These are phyloP conservation scores for Calendula officinalis DNA, from an alignment of 129 eudicot species.

Conservation along the genomic window DNA sequence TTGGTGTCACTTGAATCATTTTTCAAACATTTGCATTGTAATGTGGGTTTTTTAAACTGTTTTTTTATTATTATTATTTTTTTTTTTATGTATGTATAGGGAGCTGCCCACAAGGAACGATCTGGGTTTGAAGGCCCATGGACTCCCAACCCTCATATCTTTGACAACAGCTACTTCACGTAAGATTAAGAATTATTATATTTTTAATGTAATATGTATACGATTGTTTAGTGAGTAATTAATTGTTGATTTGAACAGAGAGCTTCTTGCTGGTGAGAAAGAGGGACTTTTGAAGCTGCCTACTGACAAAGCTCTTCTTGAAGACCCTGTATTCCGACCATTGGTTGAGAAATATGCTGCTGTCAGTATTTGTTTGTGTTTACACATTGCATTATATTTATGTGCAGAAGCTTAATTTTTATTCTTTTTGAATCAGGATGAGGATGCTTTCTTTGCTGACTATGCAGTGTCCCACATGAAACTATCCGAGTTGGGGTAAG, in stretches of 20 bases:
- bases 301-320: constrained; percentile 81
- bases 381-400: too few species aligned
- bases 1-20: constrained; percentile 12
- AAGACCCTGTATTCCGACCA: constrained; percentile 72
- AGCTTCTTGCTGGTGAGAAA: constrained; percentile 86
- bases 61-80: too few species aligned
- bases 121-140: constrained; percentile 96
- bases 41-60: not conserved
- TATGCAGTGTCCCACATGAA: constrained; percentile 78
- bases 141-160: constrained; percentile 80
- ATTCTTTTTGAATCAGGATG: constrained; percentile 41
- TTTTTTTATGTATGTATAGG: constrained; percentile 49
- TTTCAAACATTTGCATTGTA: not conserved
- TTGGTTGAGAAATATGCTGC: constrained; percentile 91
- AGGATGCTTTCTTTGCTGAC: constrained; percentile 81
- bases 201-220: not conserved
- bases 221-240: not conserved
- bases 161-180: constrained; percentile 83
- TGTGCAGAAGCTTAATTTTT: too few species aligned
- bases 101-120: constrained; percentile 87
- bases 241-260: constrained; percentile 35
- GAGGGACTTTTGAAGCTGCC: constrained; percentile 83
- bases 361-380: constrained; percentile 27
- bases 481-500: constrained; percentile 80
- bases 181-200: constrained; percentile 20